These are phyloP conservation scores for Calonectria honghensis DNA, from an alignment of 2,329 filamentous ascomycete species.

Conservation along the genomic window DNA sequence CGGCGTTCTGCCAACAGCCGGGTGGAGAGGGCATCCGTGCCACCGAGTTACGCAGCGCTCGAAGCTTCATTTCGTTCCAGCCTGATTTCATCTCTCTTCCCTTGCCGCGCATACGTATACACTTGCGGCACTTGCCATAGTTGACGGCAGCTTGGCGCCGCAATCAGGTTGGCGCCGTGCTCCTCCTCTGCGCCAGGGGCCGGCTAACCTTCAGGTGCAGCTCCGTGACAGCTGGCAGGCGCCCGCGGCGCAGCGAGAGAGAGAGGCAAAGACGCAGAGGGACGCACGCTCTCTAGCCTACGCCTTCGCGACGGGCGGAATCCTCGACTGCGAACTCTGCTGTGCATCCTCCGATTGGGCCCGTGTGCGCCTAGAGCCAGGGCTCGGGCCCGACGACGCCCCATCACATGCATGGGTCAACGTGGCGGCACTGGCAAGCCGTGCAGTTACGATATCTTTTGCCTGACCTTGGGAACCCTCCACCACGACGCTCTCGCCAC, in stretches of 20 bases:
- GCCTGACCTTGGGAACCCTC: slow-evolving; percentile 24
- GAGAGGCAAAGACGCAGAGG: background rate
- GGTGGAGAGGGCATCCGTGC: slow-evolving; percentile 8
- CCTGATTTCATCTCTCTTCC: slow-evolving; percentile 26
- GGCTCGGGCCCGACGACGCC: slow-evolving; percentile 23
- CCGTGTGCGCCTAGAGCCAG: slow-evolving; percentile 12
- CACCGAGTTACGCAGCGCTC: slow-evolving; percentile 18
- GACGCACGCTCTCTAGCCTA: background rate
- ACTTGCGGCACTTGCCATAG: slow-evolving; percentile 5
- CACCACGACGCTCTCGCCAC: slow-evolving; percentile 32
- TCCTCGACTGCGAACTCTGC: slow-evolving; percentile 22
- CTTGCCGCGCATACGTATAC: slow-evolving; percentile 13
- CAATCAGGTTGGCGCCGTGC: background rate
- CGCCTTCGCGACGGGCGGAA: slow-evolving; percentile 3
- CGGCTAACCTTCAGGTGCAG: slow-evolving; percentile 17
- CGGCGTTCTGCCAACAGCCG: background rate
- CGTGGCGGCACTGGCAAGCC: slow-evolving; percentile 28
- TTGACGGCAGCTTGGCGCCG: background rate
- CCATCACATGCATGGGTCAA: slow-evolving; percentile 37
- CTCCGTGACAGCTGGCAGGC: slow-evolving; percentile 20
- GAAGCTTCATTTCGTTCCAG: slow-evolving; percentile 11
- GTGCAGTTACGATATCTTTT: slow-evolving; percentile 9
- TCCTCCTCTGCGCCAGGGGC: background rate
- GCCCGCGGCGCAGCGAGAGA: background rate
- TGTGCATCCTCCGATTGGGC: slow-evolving; percentile 29